These are phyloP conservation scores for Cytospora piceicola DNA, from an alignment of 2,329 filamentous ascomycete species.

Conservation along the genomic window DNA sequence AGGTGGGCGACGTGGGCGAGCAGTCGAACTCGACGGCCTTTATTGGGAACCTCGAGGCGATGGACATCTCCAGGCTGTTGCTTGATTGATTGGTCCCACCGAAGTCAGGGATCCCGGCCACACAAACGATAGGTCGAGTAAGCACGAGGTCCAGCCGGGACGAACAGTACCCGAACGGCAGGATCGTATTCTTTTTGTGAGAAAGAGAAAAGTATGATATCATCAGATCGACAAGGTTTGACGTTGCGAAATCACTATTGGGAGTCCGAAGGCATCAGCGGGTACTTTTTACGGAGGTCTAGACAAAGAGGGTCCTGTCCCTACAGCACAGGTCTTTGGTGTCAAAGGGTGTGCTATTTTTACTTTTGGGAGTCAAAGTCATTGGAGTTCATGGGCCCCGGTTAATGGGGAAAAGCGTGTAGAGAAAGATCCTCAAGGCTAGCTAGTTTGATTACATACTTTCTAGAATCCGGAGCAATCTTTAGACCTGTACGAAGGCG, in stretches of 20 bases:
- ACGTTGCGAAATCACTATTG: background rate
- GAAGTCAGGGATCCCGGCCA: background rate
- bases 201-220: background rate
- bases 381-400: constrained; percentile 24
- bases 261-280: constrained; percentile 4
- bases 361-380: background rate
- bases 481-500: constrained; percentile 24
- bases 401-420: constrained; percentile 2
- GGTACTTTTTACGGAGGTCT: background rate
- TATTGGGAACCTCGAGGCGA: constrained; percentile 54
- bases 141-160: background rate
- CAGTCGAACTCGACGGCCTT: constrained; percentile 39
- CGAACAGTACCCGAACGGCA: constrained; percentile 1
- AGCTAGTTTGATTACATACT: background rate
- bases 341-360: background rate
- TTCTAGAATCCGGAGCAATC: constrained; percentile 29
- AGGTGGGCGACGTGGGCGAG: constrained; percentile 37
- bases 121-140: background rate
- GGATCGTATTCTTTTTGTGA: background rate
- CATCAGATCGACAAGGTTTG: background rate
- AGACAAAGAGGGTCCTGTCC: constrained; percentile 4
- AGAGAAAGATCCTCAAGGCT: background rate
- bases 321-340: constrained; percentile 5
- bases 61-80: constrained; percentile 64
- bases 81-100: constrained; percentile 46